phyloP scores from a whole-genome alignment of 1,284 basidiomycete genomes.

The Inonotus obliquus region DNA sequence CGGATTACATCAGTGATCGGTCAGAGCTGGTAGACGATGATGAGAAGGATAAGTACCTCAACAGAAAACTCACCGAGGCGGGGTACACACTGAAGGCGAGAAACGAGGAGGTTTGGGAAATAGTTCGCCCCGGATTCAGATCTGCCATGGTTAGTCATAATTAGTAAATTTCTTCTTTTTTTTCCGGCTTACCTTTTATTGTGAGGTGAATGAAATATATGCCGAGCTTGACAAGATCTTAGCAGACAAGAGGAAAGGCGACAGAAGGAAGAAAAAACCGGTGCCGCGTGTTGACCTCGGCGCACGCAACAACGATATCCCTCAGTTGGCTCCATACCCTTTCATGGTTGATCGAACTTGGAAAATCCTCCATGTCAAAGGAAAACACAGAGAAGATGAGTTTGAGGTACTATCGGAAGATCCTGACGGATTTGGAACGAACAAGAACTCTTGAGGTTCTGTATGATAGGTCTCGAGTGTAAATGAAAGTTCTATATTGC shows the following conservation, averaged over 20 bases:
- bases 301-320: background rate
- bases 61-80: background rate
- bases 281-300: background rate
- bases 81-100: background rate
- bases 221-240: background rate
- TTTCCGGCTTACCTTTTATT: background rate
- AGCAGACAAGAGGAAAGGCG: background rate
- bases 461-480: background rate
- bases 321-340: background rate
- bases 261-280: background rate
- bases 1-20: slow-evolving; percentile 1
- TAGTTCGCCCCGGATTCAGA: background rate
- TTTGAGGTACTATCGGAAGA: background rate
- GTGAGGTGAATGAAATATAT: slow-evolving; percentile 5
- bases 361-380: background rate
- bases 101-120: background rate
- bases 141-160: background rate
- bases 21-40: background rate
- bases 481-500: background rate
- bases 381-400: background rate
- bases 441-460: background rate
- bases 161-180: background rate
- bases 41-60: background rate
- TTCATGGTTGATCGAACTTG: slow-evolving; percentile 5
- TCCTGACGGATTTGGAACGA: slow-evolving; percentile 2